Evolutionary conservation across 1,139 yeast genomes (phyloP).

Genomic region (Meyerozyma elateridarum): DNA sequence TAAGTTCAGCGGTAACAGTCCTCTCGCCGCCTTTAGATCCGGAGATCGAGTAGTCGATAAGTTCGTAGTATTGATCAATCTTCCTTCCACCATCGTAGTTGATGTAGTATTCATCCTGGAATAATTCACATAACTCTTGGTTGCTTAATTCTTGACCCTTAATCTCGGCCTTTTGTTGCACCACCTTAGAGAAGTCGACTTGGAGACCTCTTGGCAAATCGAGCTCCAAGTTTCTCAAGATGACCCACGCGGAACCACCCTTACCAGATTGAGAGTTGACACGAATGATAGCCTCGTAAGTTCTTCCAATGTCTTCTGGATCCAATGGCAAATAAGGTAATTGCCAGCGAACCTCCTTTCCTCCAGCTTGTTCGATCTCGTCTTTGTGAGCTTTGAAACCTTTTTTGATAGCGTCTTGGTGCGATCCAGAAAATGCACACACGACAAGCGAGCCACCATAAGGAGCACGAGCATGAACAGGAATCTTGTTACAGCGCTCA

Average conservation of each 20-base stretch:
- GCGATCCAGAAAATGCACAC: constrained; percentile 94
- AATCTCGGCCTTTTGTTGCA: constrained; percentile 76
- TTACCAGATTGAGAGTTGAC: constrained; percentile 98
- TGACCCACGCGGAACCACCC: constrained; percentile 98
- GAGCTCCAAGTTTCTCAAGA: constrained; percentile 78
- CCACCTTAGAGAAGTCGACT: constrained; percentile 80
- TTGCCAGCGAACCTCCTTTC: constrained; percentile 55
- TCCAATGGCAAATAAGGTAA: constrained; percentile 95
- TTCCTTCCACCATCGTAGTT: constrained; percentile 24
- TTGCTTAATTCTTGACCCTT: constrained; percentile 82
- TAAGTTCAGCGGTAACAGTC: constrained; percentile 32
- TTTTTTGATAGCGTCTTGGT: constrained; percentile 97
- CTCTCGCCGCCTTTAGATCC: constrained; percentile 29
- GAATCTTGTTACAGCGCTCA: constrained; percentile 92
- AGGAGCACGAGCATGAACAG: constrained; percentile 90
- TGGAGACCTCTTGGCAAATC: constrained; percentile 92
- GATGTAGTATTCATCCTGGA: constrained; percentile 67
- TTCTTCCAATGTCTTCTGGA: constrained; percentile 94
- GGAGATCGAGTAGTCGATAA: constrained; percentile 48
- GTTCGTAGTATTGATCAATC: constrained; percentile 28
- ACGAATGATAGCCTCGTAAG: constrained; percentile 94
- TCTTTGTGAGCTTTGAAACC: constrained; percentile 67
- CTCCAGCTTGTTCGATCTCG: constrained; percentile 22
- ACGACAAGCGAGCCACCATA: constrained; percentile 96
- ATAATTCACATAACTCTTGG: constrained; percentile 70